Evolutionary conservation across 2,329 filamentous ascomycete species (phyloP), one percentile per base, ranked within the genome.

Genomic region (Chaetomiaceae sp.): DNA sequence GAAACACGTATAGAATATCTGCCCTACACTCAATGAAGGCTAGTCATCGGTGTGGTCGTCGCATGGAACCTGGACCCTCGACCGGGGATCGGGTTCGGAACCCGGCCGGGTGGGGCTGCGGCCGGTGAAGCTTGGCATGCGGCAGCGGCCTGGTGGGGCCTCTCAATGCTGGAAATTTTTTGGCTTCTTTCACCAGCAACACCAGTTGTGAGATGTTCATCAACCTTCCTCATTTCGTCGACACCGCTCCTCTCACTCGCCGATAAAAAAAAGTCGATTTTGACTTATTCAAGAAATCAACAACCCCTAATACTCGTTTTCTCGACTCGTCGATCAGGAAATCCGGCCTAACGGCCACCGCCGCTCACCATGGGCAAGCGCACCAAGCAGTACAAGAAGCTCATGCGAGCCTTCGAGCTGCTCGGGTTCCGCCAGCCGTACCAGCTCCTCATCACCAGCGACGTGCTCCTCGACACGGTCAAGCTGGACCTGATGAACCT

Each of bases 391-490:
- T 80, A 80, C 63, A 76, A 77, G 63, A 96, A 96, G 83, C 84
- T 96, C 66, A 95, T 99, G 85, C 86, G 60, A 7, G 44, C 54
- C 15, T 64, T 64, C 37, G 56, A 63, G 59, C 55, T 57, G 52
- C 57, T 63, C 68, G 87, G 88, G 56, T 96, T 96, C 71, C 89
- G 91, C 63, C 88, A 94, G 72, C 91, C 94, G 11, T 97, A 96
- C 73, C 94, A 97, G 74, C 86, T 95, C 47, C 76, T 96, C 39
- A 84, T 96, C 57, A 91, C 96, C 67, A 88, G 89, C 55, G 84
- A 91, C 60, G 89, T 97, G 63, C 81, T 97, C 47, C 80, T 82
- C 65, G 89, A 95, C 68, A 85, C 91, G 20, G 83, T 87, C 60
- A 82, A 83, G 55, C 56, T 64, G 11, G 63, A 64, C 36, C 42